Conservation (phyloP, 2,329 filamentous ascomycete genomes). For the Epichloe typhina region DNA sequence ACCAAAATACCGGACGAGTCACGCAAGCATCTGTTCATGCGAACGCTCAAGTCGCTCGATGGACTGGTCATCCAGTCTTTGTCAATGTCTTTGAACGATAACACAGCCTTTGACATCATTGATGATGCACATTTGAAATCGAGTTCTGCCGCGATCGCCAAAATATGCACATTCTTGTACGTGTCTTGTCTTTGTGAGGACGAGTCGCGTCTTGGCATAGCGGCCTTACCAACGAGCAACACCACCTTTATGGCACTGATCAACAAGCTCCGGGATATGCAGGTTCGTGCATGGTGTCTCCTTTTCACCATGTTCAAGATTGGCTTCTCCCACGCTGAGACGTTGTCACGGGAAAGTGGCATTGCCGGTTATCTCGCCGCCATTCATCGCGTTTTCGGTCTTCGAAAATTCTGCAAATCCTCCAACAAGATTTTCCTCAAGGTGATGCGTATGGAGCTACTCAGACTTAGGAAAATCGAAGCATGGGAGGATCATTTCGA, state of each 20-base stretch:
- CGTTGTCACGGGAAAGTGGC: slow-evolving; percentile 52
- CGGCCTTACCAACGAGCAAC: slow-evolving; percentile 43
- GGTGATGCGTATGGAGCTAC: slow-evolving; percentile 74
- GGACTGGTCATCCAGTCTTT: slow-evolving; percentile 61
- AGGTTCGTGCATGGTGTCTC: slow-evolving; percentile 77
- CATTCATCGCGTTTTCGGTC: slow-evolving; percentile 71
- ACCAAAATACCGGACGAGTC: slow-evolving; percentile 44
- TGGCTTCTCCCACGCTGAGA: slow-evolving; percentile 53
- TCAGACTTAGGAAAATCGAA: slow-evolving; percentile 61
- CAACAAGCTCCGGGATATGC: slow-evolving; percentile 70
- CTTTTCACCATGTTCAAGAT: slow-evolving; percentile 72
- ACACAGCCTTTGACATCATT: slow-evolving; percentile 66
- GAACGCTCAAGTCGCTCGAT: slow-evolving; percentile 66
- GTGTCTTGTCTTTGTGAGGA: slow-evolving; percentile 74
- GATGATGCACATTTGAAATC: slow-evolving; percentile 65
- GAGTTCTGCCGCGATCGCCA: slow-evolving; percentile 58
- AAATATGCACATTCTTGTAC: slow-evolving; percentile 63
- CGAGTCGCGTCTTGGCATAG: slow-evolving; percentile 65
- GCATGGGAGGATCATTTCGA: slow-evolving; percentile 79
- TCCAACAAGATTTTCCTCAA: slow-evolving; percentile 82
- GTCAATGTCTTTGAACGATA: slow-evolving; percentile 53
- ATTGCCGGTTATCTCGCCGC: slow-evolving; percentile 67
- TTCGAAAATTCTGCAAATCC: slow-evolving; percentile 72
- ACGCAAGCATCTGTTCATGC: slow-evolving; percentile 58
- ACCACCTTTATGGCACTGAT: slow-evolving; percentile 39